Conservation (phyloP, 1,284 basidiomycete genomes). For the Ceratobasidium theobromae region DNA sequence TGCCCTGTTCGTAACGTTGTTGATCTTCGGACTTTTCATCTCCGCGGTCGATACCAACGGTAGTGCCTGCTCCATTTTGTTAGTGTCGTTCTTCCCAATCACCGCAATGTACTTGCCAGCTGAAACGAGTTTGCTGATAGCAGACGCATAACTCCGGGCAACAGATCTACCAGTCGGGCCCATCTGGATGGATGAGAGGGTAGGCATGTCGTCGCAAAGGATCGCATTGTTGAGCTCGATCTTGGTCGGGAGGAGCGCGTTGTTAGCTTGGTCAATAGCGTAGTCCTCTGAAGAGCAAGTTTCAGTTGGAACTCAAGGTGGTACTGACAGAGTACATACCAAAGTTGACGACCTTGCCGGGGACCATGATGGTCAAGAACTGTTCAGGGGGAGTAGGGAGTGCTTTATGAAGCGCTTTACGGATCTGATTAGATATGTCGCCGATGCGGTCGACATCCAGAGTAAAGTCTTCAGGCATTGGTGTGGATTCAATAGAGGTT, state of each 20-base stretch:
- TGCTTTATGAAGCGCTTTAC: not conserved
- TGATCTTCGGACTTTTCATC: not conserved
- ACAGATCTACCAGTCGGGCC: conserved; percentile 10
- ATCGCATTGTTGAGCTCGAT: not conserved
- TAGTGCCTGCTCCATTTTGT: not conserved
- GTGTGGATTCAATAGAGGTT: too few species aligned
- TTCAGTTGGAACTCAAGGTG: not conserved
- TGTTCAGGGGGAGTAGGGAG: conserved; percentile 2
- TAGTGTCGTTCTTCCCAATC: not conserved
- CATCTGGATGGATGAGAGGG: not conserved
- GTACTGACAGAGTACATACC: not conserved
- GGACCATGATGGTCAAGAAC: conserved; percentile 10
- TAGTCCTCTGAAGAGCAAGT: not conserved
- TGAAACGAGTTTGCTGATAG: conserved; percentile 1
- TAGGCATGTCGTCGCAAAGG: conserved; percentile 5
- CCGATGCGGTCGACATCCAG: conserved; percentile 4
- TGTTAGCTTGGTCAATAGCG: not conserved
- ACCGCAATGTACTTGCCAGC: not conserved
- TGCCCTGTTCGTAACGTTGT: not conserved
- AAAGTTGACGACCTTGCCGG: conserved; percentile 4
- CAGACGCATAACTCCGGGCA: not conserved
- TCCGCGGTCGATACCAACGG: not conserved
- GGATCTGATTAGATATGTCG: not conserved
- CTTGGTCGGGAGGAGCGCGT: not conserved
- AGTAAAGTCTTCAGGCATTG: too few species aligned